Percentiles rank a stretch among this genome's conserved stretches.
These are phyloP conservation scores for Strobilomyces confusus DNA, from an alignment of 768 basidiomycete species.

Conservation along the genomic window DNA sequence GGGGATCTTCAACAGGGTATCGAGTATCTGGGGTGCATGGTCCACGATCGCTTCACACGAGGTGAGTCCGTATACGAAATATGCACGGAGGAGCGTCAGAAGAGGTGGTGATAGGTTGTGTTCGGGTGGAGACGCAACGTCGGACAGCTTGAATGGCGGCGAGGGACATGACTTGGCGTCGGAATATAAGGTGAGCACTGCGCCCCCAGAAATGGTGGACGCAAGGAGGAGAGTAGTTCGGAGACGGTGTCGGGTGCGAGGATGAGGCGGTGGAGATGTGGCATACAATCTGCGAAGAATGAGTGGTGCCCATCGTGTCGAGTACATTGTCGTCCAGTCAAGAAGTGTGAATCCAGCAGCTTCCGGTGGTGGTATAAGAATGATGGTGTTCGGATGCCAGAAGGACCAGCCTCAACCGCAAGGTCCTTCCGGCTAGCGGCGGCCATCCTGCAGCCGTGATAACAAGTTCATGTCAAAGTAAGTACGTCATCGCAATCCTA, in stretches of 20 bases:
- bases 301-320: slow-evolving; percentile 9
- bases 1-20: slow-evolving; percentile 46
- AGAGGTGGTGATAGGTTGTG: slow-evolving; percentile 23
- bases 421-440: slow-evolving; percentile 15
- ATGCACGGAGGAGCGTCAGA: slow-evolving; percentile 57
- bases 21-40: slow-evolving; percentile 62
- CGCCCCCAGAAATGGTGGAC: slow-evolving; percentile 17
- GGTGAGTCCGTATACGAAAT: slow-evolving; percentile 78
- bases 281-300: slow-evolving; percentile 7
- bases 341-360: not conserved
- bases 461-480: not conserved
- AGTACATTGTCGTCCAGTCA: slow-evolving; percentile 3
- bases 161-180: slow-evolving; percentile 26
- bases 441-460: not conserved
- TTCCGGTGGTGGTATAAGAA: no score
- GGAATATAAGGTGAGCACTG: slow-evolving; percentile 18
- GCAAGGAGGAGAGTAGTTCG: slow-evolving; percentile 15
- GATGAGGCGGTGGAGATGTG: not conserved
- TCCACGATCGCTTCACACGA: slow-evolving; percentile 77
- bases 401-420: not conserved
- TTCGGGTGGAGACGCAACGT: not conserved
- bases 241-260: slow-evolving; percentile 3
- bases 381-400: no score
- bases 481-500: not conserved
- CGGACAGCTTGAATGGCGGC: slow-evolving; percentile 15